Evolutionary conservation across 306 rosid genomes (phyloP).

Genomic region (Prunus mira): DNA sequence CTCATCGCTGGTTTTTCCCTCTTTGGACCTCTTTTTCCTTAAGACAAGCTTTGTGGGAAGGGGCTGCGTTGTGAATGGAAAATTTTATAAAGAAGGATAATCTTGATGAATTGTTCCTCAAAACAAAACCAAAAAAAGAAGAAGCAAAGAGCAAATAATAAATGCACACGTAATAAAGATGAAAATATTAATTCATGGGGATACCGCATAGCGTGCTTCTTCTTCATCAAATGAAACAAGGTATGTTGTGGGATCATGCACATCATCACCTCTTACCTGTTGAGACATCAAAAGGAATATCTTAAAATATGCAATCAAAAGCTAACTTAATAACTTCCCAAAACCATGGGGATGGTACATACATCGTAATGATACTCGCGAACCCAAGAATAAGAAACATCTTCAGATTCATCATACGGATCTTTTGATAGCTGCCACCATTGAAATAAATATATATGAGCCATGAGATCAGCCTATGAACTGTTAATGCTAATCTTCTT

Average conservation of each 20-base stretch:
- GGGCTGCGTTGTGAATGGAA: slow-evolving; percentile 57
- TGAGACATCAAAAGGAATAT: slow-evolving; percentile 17
- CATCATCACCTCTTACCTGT: slow-evolving; percentile 88
- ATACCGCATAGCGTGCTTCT: slow-evolving; percentile 88
- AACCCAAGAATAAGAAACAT: slow-evolving; percentile 74
- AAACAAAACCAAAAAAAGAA: background rate
- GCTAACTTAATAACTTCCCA: background rate
- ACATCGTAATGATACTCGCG: slow-evolving; percentile 95
- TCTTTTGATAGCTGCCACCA: slow-evolving; percentile 84
- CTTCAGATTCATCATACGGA: slow-evolving; percentile 83
- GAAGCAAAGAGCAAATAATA: background rate
- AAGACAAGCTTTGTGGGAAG: slow-evolving; percentile 87
- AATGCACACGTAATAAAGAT: background rate
- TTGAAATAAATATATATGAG: slow-evolving; percentile 18
- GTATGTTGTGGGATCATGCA: slow-evolving; percentile 74
- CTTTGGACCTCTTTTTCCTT: slow-evolving; percentile 90
- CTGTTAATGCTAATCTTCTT: background rate
- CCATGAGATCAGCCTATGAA: background rate
- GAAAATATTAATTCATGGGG: slow-evolving; percentile 16
- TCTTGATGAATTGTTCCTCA: background rate
- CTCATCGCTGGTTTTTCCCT: slow-evolving; percentile 82
- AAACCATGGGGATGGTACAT: slow-evolving; percentile 34
- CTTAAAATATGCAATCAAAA: background rate
- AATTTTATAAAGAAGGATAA: slow-evolving; percentile 3
- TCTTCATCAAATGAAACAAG: slow-evolving; percentile 79